Evolutionary conservation across 1,139 yeast genomes (phyloP).

Genomic region (Hyphopichia khmerensis): DNA sequence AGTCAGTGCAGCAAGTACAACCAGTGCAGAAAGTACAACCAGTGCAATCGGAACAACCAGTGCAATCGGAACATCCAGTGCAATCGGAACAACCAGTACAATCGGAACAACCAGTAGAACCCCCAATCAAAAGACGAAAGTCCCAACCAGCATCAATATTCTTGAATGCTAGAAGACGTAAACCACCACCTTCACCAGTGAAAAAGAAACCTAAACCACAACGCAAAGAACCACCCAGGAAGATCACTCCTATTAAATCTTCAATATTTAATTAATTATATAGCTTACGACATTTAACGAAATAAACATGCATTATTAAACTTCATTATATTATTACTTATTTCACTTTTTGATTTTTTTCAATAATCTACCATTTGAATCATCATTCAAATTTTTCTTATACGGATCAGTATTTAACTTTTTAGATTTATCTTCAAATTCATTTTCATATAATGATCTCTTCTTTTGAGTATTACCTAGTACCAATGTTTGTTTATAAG

Average conservation of each 20-base stretch:
- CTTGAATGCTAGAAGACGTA: not conserved
- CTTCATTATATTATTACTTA: not conserved
- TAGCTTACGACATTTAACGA: conserved; percentile 2
- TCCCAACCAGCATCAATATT: conserved; percentile 1
- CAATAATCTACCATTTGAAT: conserved; percentile 26
- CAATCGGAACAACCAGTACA: not conserved
- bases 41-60: not conserved
- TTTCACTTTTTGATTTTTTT: conserved; percentile 17
- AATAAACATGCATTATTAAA: not conserved
- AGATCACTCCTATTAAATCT: conserved; percentile 26
- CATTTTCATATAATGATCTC: conserved; percentile 16
- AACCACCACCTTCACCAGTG: not conserved
- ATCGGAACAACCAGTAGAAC: not conserved
- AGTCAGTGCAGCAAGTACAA: not conserved
- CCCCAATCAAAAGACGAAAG: conserved; percentile 1
- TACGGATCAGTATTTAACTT: conserved; percentile 21
- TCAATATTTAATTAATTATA: conserved; percentile 27
- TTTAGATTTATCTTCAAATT: conserved; percentile 23
- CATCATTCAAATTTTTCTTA: conserved; percentile 25
- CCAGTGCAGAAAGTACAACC: not conserved
- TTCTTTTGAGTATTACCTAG: conserved; percentile 35
- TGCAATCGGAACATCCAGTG: not conserved
- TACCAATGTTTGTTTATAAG: conserved; percentile 66
- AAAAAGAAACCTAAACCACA: conserved; percentile 1
- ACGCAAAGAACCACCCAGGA: not conserved